These are phyloP conservation scores for Verticillium tricorpus DNA, from an alignment of 2,329 filamentous ascomycete species.

Conservation along the genomic window DNA sequence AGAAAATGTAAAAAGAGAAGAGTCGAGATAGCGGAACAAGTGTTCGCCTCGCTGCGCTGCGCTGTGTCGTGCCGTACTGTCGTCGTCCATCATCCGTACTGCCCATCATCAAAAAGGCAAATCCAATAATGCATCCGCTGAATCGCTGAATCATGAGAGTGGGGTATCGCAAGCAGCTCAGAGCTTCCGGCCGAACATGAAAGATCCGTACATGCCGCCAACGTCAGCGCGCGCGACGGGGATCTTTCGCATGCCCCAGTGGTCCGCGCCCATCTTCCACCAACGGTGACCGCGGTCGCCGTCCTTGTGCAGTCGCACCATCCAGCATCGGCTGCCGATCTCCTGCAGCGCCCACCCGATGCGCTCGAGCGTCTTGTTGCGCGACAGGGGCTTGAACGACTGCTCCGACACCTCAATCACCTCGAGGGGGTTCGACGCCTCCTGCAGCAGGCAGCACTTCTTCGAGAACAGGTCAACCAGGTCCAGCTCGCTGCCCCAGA, in stretches of 20 bases:
- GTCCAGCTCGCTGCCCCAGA: conserved; percentile 57
- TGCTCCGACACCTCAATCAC: conserved; percentile 73
- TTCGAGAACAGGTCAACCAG: conserved; percentile 46
- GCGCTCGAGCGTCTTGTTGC: conserved; percentile 54
- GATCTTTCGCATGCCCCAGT: conserved; percentile 85
- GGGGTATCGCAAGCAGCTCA: conserved; percentile 24
- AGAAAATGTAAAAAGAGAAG: not conserved
- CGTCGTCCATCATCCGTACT: not conserved
- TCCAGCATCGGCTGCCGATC: conserved; percentile 60
- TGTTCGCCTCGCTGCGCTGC: not conserved
- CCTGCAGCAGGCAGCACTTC: conserved; percentile 52
- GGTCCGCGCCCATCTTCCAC: conserved; percentile 83
- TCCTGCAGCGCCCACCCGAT: conserved; percentile 70
- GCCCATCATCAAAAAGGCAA: not conserved
- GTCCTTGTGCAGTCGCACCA: conserved; percentile 54
- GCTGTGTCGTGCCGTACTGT: not conserved
- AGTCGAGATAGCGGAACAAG: not conserved
- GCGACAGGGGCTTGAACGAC: conserved; percentile 59
- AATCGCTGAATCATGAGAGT: not conserved
- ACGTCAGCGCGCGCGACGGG: conserved; percentile 90
- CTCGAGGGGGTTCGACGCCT: conserved; percentile 62
- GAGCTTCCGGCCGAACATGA: conserved; percentile 58
- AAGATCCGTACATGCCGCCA: conserved; percentile 84
- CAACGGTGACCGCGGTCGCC: conserved; percentile 54
- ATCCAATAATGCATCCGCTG: not conserved